These are phyloP conservation scores for Fusarium robinianum DNA, from an alignment of 2,329 filamentous ascomycete species.

Conservation along the genomic window DNA sequence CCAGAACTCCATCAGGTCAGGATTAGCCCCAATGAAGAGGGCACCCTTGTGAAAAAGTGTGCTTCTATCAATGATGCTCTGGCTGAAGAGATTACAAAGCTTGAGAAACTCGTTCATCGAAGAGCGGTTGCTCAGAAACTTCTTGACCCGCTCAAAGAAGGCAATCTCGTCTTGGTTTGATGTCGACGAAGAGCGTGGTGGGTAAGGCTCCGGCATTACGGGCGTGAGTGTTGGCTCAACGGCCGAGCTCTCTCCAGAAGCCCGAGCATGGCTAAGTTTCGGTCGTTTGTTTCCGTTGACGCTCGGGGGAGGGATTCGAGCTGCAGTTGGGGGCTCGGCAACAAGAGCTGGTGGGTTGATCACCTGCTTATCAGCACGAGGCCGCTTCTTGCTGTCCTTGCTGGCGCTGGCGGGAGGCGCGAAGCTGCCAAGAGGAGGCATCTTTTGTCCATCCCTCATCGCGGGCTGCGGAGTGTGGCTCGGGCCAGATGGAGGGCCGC, in stretches of 20 bases:
- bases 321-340: constrained; percentile 48
- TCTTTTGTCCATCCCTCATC: constrained; percentile 68
- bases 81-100: constrained; percentile 92
- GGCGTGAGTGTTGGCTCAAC: constrained; percentile 89
- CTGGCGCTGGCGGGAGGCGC: constrained; percentile 78
- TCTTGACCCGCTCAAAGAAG: constrained; percentile 97
- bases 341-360: constrained; percentile 53
- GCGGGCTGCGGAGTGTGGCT: constrained; percentile 61
- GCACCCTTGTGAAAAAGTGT: constrained; percentile 81
- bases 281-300: constrained; percentile 63
- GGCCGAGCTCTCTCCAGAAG: constrained; percentile 60
- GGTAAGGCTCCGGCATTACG: constrained; percentile 82
- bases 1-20: constrained; percentile 88
- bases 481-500: constrained; percentile 45
- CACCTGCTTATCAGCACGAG: constrained; percentile 61
- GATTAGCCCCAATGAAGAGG: constrained; percentile 84
- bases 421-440: constrained; percentile 95
- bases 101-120: constrained; percentile 96
- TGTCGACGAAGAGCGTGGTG: constrained; percentile 72
- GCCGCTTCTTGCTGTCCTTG: constrained; percentile 90
- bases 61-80: constrained; percentile 86
- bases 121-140: constrained; percentile 89
- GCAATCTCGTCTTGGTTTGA: constrained; percentile 83
- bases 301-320: constrained; percentile 38
- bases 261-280: constrained; percentile 73